phyloP scores from a whole-genome alignment of 2,329 filamentous ascomycete genomes.

The Chaetomium sp. region DNA sequence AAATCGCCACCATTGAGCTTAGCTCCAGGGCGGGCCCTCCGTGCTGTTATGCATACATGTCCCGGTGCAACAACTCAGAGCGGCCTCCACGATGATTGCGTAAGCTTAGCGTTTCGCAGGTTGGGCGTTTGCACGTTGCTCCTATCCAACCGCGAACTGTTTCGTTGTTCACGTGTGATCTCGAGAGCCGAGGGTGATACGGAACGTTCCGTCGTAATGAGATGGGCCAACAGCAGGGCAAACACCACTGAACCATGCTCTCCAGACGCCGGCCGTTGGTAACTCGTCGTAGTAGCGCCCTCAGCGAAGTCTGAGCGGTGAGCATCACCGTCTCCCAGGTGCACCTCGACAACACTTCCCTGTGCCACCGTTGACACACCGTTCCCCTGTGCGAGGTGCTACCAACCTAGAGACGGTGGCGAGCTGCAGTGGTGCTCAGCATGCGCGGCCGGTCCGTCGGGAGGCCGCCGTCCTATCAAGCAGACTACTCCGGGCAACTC shows the following conservation, averaged over 20 bases:
- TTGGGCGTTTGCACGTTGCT: neutral
- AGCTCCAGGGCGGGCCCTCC: neutral
- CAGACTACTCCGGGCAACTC: neutral
- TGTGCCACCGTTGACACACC: neutral
- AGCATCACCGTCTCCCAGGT: neutral
- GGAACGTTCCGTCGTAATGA: neutral
- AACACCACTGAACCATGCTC: neutral
- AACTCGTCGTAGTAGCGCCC: neutral
- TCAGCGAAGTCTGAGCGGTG: neutral
- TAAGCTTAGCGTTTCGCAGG: neutral
- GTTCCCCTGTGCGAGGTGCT: neutral
- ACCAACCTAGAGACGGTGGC: neutral
- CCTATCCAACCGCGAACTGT: neutral
- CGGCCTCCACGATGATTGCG: constrained; percentile 5
- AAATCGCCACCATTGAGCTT: neutral
- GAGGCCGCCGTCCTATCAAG: neutral
- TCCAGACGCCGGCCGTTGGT: neutral
- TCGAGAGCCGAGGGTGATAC: neutral
- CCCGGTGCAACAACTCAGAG: neutral
- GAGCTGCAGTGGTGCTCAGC: neutral
- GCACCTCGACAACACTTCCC: neutral
- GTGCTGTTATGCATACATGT: constrained; percentile 4
- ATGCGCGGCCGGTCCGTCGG: neutral
- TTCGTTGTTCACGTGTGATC: neutral
- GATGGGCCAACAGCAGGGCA: neutral